A percentile compares a stretch with the other conserved stretches of the same genome.
phyloP scores from a whole-genome alignment of 1,284 basidiomycete species.

The Pyrrhoderma noxium region DNA sequence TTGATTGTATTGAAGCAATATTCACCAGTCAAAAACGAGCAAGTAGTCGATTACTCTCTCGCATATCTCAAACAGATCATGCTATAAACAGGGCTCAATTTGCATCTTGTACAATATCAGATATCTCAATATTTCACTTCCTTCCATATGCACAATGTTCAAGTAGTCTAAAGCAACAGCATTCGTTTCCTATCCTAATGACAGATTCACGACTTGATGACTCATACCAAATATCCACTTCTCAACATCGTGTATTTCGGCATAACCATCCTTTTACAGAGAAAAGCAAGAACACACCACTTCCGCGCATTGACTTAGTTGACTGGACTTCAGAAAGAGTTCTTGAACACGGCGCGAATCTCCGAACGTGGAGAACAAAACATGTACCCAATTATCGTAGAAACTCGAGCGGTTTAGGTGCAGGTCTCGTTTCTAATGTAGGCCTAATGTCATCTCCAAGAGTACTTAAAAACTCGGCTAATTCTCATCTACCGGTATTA shows the following conservation, averaged over 20 bases:
- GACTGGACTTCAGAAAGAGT: slow-evolving; percentile 54
- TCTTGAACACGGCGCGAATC: slow-evolving; percentile 38
- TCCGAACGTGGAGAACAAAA: slow-evolving; percentile 55
- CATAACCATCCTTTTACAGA: slow-evolving; percentile 25
- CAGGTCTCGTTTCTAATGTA: slow-evolving; percentile 10
- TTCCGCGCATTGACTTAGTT: slow-evolving; percentile 49
- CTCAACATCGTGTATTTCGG: slow-evolving; percentile 32
- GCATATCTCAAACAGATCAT: not conserved
- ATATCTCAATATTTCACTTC: slow-evolving; percentile 50
- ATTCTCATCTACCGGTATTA: not conserved
- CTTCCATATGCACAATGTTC: slow-evolving; percentile 19
- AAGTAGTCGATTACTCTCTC: not conserved
- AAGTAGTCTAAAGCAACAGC: slow-evolving; percentile 22
- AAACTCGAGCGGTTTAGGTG: slow-evolving; percentile 1
- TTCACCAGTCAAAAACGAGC: not conserved
- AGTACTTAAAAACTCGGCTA: not conserved
- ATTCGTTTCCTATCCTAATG: slow-evolving; percentile 53
- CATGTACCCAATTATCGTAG: not conserved
- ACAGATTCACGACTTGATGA: slow-evolving; percentile 50
- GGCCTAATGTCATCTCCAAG: slow-evolving; percentile 14
- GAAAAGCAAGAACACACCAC: slow-evolving; percentile 23
- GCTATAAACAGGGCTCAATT: not conserved
- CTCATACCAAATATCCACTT: slow-evolving; percentile 33
- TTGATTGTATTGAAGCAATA: slow-evolving; percentile 39
- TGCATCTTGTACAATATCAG: slow-evolving; percentile 32